Percentiles rank a stretch among this genome's conserved stretches.
These are phyloP conservation scores for Porcisia hertigi DNA, from an alignment of 208 protist genomes.

Conservation along the genomic window DNA sequence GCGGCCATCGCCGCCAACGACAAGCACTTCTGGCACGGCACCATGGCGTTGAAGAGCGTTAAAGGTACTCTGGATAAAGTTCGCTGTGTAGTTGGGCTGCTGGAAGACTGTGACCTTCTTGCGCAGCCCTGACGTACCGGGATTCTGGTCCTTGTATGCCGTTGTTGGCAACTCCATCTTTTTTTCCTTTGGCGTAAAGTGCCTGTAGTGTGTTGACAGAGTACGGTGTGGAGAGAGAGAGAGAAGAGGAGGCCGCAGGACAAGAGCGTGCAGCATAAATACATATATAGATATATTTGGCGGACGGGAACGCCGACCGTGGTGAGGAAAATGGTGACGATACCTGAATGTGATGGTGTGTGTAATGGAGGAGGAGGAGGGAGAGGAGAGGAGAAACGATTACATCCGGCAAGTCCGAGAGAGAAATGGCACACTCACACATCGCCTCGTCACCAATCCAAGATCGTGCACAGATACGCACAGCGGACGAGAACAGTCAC, in stretches of 20 bases:
- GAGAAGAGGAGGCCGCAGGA: background rate
- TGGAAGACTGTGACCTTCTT: constrained; percentile 95
- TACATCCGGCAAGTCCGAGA: background rate
- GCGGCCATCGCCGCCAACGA: constrained; percentile 97
- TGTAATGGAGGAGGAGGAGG: background rate
- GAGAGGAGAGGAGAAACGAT: background rate
- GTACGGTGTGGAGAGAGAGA: background rate
- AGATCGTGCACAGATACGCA: background rate
- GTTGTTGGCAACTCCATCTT: constrained; percentile 49
- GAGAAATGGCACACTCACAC: background rate
- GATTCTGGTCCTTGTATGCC: constrained; percentile 91
- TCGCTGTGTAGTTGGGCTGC: constrained; percentile 94
- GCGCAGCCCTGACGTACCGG: constrained; percentile 96
- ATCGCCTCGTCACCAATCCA: background rate
- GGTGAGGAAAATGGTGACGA: background rate
- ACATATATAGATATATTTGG: too few relatives aligned
- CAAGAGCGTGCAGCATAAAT: background rate
- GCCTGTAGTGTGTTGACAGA: background rate
- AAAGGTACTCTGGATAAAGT: constrained; percentile 97
- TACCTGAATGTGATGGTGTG: constrained; percentile 3
- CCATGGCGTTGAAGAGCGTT: constrained; percentile 76
- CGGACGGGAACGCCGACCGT: too few relatives aligned
- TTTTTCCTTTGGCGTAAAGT: background rate
- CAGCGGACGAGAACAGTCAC: background rate
- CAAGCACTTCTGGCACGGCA: constrained; percentile 70